Evolutionary conservation across 2,329 filamentous ascomycete species (phyloP).

Genomic region (Alternaria tenuissima): DNA sequence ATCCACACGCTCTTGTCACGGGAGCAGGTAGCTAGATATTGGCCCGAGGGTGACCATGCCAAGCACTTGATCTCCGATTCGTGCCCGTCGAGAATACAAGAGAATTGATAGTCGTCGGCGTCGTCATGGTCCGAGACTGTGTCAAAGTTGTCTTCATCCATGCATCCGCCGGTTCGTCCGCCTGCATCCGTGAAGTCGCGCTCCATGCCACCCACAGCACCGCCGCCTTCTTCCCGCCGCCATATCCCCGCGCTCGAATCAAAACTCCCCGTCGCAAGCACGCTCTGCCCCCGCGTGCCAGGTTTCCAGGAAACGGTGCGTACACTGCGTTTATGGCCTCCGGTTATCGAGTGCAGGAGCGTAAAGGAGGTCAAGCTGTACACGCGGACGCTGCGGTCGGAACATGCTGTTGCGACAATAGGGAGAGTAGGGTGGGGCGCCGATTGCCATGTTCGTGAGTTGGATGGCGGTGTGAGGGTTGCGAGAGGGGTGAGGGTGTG

Average conservation of each 20-base stretch:
- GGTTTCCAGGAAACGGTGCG: conserved; percentile 90
- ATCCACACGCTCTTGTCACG: conserved; percentile 97
- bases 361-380: conserved; percentile 86
- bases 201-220: conserved; percentile 52
- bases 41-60: conserved; percentile 75
- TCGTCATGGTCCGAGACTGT: conserved; percentile 58
- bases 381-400: conserved; percentile 84
- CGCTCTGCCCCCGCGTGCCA: conserved; percentile 65
- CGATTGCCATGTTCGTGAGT: conserved; percentile 80
- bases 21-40: conserved; percentile 86
- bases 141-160: too few species aligned
- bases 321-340: conserved; percentile 91
- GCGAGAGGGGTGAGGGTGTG: conserved; percentile 55
- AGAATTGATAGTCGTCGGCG: conserved; percentile 89
- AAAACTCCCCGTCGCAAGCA: conserved; percentile 91
- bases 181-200: conserved; percentile 32
- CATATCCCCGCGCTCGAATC: conserved; percentile 83
- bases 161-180: neutral
- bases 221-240: conserved; percentile 73
- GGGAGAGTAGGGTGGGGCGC: conserved; percentile 86
- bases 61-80: conserved; percentile 91
- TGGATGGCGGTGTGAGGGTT: conserved; percentile 62
- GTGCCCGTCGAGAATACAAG: conserved; percentile 90
- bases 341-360: conserved; percentile 79
- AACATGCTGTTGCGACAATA: conserved; percentile 86